Percentiles rank a stretch among this genome's conserved stretches.
Evolutionary conservation across 768 basidiomycete species (phyloP).

Genomic region (Termitomyces sp.): DNA sequence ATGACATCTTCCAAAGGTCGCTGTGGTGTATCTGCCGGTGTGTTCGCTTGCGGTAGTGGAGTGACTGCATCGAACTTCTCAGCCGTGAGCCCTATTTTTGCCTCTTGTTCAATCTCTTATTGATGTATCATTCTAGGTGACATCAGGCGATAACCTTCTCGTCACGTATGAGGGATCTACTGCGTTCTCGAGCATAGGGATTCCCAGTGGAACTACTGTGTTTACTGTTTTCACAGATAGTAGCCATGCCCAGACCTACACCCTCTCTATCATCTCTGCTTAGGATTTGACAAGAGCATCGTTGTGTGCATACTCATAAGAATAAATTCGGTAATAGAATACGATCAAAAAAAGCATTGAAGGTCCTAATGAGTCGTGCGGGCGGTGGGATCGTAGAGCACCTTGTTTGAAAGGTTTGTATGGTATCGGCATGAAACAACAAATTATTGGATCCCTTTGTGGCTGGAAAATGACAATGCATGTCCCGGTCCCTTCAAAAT

Average conservation of each 20-base stretch:
- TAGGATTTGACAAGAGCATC: slow-evolving; percentile 9
- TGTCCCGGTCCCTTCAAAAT: no score
- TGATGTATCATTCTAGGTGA: slow-evolving; percentile 25
- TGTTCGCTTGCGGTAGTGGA: slow-evolving; percentile 48
- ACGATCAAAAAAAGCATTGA: no score
- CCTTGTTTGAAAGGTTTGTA: no score
- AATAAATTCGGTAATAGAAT: no score
- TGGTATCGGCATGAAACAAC: no score
- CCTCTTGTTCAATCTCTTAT: slow-evolving; percentile 1
- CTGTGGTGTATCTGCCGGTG: slow-evolving; percentile 44
- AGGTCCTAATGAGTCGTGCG: no score
- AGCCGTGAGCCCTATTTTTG: slow-evolving; percentile 34
- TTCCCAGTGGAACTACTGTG: slow-evolving; percentile 45
- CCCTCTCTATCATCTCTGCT: slow-evolving; percentile 31
- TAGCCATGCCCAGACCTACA: slow-evolving; percentile 29
- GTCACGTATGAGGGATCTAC: slow-evolving; percentile 49
- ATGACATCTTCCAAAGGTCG: slow-evolving; percentile 55
- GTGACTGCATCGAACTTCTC: slow-evolving; percentile 43
- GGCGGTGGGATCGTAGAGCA: no score
- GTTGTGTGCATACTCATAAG: background rate
- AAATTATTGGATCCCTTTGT: no score
- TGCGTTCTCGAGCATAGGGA: slow-evolving; percentile 42
- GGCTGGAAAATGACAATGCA: no score
- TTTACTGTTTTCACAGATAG: slow-evolving; percentile 34
- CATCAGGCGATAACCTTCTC: slow-evolving; percentile 42